A percentile compares a stretch with the other conserved stretches of the same genome.
phyloP scores from a whole-genome alignment of 768 basidiomycete species.

The Sistotremastrum niveocremeum region DNA sequence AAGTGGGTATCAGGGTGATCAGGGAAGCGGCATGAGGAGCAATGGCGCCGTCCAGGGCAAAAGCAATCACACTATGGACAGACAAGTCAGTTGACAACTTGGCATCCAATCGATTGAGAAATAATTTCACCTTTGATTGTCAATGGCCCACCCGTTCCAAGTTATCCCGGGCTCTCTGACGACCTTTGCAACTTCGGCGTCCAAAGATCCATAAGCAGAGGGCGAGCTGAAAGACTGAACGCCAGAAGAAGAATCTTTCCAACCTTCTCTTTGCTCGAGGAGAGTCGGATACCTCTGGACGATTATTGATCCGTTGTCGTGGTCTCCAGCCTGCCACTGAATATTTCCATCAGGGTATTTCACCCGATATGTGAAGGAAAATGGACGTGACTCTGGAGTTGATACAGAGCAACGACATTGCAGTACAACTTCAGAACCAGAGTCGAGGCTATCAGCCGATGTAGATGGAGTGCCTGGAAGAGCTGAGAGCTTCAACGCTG shows the following conservation, averaged over 20 bases:
- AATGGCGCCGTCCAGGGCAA: too few relatives aligned
- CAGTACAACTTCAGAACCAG: conserved; percentile 5
- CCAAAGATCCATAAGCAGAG: conserved; percentile 1
- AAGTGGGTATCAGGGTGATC: too few relatives aligned
- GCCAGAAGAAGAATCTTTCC: conserved; percentile 9
- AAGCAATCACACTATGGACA: too few relatives aligned
- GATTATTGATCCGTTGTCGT: conserved; percentile 29
- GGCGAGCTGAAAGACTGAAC: conserved; percentile 2
- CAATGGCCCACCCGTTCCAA: conserved; percentile 13
- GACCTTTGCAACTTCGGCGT: conserved; percentile 12
- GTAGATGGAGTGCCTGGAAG: background rate
- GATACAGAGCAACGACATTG: background rate
- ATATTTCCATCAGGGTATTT: conserved; percentile 28
- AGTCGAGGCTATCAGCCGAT: conserved; percentile 1
- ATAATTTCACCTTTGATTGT: conserved; percentile 11
- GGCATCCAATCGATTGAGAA: too few relatives aligned
- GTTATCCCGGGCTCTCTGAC: conserved; percentile 7
- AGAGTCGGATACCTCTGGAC: conserved; percentile 16
- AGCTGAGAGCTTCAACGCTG: too few relatives aligned
- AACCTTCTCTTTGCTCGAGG: conserved; percentile 14
- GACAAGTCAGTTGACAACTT: too few relatives aligned
- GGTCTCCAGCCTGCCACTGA: conserved; percentile 33
- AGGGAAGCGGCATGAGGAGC: too few relatives aligned
- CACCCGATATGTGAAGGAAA: conserved; percentile 32
- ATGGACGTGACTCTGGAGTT: conserved; percentile 3